Evolutionary conservation across 73 alveolate genomes (phyloP), one percentile per base, ranked within the genome.

Genomic region (Paramecium caudatum): DNA sequence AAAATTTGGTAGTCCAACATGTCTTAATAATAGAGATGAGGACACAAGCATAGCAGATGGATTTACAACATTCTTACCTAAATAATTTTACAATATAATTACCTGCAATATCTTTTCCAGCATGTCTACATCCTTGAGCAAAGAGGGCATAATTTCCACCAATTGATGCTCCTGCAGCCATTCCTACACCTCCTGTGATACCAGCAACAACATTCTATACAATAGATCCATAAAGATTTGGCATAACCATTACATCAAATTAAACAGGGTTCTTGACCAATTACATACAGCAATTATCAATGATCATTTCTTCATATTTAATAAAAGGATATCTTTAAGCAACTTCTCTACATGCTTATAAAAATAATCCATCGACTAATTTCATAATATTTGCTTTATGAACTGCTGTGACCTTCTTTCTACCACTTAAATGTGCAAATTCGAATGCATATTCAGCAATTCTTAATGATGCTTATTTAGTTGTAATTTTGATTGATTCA

Each of bases 341-440:
- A 8, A 94, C 97, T 92, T 94, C 93, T 78, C 97, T 90, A 48
- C 93, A 91, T 4, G 97, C 97, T 92, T 94, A 87, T 36, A 94
- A 50, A 84, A 92, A 94, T 55, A 82, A 50, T 30, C 97, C 97
- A 90, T 94, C 97, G 0, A 74, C 94, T 32, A 87, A 55, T 37
- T 94, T 94, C 96, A 94, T 94, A 30, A 94, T 94, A 65, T 94
- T 94, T 10, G 97, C 97, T 61, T 94, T 94, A 69, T 94, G 97
- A 33, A 94, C 94, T 46, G 95, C 95, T 30, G 97, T 94, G 23
- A 94, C 95, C 84, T 91, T 91, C 92, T 92, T 94, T 46, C 97
- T 62, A 32, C 94, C 93, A 36, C 91, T 86, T 23, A 94, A 84
- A 70, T 85, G 92, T n/a, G 97, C 97, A 80, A 87, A 88, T 36